Evolutionary conservation across 164 flowering plant genomes (phyloP), one percentile per base, ranked within the genome.

Genomic region (Houttuynia cordata): DNA sequence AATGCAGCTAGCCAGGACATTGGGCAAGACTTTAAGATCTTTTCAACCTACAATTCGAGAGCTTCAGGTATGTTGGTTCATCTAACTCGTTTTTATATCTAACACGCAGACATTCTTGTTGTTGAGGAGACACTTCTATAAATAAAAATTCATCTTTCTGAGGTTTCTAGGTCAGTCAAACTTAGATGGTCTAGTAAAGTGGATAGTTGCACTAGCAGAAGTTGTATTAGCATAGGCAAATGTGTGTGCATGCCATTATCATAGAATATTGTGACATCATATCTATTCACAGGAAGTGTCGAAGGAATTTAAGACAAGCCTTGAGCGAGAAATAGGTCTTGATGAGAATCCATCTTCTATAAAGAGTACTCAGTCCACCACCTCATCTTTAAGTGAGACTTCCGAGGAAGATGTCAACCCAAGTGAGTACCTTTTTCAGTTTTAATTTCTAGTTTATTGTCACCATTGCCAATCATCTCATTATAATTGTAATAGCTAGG

Each of bases 31-130:
- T 53, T 61, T 93, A 57, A 94, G 96, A 60, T 79, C 85, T 67
- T 93, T 93, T 70, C 97, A 90, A 67, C 99, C 99, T 21, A 93
- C 99, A 41, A 90, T 93, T 63, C 79, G 81, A 66, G 99, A 93
- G 72, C 91, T 93, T 70, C 99, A 93, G 95, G 99, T 83, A 18
- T 60, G 65, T 64, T 18, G 41, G 25, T n/a, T 17, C 15, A 34
- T 61, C 4, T 30, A 30, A 30, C 37, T 30, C 37, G 6, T 30
- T 2, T 30, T 2, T 6, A 30, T 30, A 30, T 2, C 4, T 30
- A 30, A 6, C 37, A n/a, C 37, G 30, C 7, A 19, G 14, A 25
- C 17, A 10, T 1, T 20, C 21, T 51, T 61, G 55, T 37, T 24
- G 19, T 1, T 60, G 21, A 15, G 34, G 19, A 14, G 7, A 20